Percentiles rank a stretch among this genome's conserved stretches.
These are phyloP conservation scores for Primulina huaijiensis DNA, from an alignment of 257 asterid genomes.

Conservation along the genomic window DNA sequence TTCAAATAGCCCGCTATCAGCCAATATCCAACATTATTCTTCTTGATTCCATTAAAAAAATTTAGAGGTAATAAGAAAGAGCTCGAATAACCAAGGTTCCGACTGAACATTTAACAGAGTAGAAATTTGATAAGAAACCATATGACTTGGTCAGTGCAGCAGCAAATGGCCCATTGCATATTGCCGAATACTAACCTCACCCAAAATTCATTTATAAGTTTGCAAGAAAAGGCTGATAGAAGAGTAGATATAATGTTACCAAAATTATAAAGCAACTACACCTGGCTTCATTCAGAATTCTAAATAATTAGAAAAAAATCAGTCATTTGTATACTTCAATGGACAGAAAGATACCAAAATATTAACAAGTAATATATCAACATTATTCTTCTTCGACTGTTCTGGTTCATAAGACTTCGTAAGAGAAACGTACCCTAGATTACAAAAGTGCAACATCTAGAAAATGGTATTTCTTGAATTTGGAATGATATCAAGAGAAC, in stretches of 20 bases:
- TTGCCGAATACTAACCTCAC: background rate
- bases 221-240: background rate
- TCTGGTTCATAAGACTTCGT: background rate
- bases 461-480: background rate
- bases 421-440: background rate
- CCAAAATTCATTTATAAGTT: background rate
- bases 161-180: background rate
- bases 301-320: background rate
- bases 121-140: background rate
- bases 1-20: background rate
- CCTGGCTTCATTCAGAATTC: background rate
- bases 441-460: slow-evolving; percentile 4
- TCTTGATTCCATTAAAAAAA: background rate
- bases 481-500: slow-evolving; percentile 2
- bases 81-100: background rate
- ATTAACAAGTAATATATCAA: background rate
- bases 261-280: background rate
- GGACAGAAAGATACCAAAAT: background rate
- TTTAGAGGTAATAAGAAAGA: background rate
- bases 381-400: slow-evolving; percentile 4
- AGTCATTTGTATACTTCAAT: background rate
- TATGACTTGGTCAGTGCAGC: background rate
- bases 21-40: background rate
- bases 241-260: background rate
- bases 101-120: background rate